phyloP scores from a whole-genome alignment of 225 moss, liverwort and hornwort species.

The Antitrichia curtipendula region DNA sequence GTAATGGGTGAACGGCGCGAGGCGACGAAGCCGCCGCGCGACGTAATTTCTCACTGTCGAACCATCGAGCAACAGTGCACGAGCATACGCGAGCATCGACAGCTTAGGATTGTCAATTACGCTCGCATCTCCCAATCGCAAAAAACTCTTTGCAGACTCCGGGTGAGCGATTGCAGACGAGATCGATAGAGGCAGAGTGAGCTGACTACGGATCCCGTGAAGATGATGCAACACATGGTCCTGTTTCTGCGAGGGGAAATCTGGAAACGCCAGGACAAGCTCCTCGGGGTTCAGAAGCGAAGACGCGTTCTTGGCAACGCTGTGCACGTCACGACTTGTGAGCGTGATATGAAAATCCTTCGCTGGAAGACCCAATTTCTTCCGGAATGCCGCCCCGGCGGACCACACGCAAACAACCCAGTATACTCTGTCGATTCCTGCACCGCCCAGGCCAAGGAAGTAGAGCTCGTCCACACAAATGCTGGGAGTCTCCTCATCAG shows the following conservation, averaged over 20 bases:
- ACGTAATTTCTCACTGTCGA: background rate
- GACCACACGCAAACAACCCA: constrained; percentile 36
- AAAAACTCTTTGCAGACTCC: background rate
- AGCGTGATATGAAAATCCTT: constrained; percentile 31
- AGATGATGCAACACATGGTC: constrained; percentile 26
- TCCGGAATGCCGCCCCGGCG: constrained; percentile 15
- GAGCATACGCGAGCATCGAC: constrained; percentile 24
- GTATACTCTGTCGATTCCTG: background rate
- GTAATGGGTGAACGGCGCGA: constrained; percentile 2
- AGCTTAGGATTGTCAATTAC: background rate
- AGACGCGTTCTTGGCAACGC: constrained; percentile 14
- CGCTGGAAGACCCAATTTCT: background rate
- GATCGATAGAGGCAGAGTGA: constrained; percentile 23
- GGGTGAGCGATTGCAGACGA: background rate
- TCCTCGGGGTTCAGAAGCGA: constrained; percentile 13
- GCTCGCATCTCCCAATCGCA: constrained; percentile 25
- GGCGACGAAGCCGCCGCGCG: background rate
- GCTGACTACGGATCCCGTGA: constrained; percentile 6
- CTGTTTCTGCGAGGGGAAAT: constrained; percentile 4
- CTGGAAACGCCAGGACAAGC: background rate
- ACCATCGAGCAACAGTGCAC: constrained; percentile 12
- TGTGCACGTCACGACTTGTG: background rate
- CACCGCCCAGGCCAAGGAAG: constrained; percentile 22
- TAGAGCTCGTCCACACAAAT: constrained; percentile 10
- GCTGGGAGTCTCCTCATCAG: background rate